Evolutionary conservation across 805 yeast species (phyloP).

Genomic region (Citeromyces matritensis): DNA sequence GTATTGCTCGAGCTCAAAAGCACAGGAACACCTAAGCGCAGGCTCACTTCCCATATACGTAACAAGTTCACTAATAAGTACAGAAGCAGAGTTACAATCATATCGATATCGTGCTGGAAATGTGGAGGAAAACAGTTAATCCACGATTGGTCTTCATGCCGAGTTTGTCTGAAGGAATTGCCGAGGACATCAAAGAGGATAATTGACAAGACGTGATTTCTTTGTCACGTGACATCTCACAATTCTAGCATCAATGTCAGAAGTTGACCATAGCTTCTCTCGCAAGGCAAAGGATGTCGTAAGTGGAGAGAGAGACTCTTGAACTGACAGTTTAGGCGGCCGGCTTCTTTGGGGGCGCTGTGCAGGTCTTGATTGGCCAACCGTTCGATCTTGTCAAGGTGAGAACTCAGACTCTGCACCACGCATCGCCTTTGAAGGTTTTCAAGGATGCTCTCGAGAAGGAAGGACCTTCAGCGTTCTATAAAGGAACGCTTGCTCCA

Average conservation of each 20-base stretch:
- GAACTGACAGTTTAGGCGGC: conserved; percentile 16
- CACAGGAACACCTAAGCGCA: too few relatives aligned
- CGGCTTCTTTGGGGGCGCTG: conserved; percentile 40
- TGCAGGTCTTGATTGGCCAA: conserved; percentile 42
- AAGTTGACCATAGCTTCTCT: conserved; percentile 16
- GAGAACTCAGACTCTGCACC: conserved; percentile 57
- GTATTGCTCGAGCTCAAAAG: too few relatives aligned
- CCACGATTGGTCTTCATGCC: too few relatives aligned
- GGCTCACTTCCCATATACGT: too few relatives aligned
- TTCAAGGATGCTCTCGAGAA: conserved; percentile 35
- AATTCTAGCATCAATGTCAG: conserved; percentile 3
- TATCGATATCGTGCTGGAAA: too few relatives aligned
- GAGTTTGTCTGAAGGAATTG: too few relatives aligned
- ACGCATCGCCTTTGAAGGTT: conserved; percentile 31
- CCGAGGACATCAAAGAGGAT: too few relatives aligned
- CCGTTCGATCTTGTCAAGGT: conserved; percentile 64
- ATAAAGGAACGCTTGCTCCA: conserved; percentile 91
- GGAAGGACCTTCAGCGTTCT: conserved; percentile 74
- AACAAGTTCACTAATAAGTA: too few relatives aligned
- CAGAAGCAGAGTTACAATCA: too few relatives aligned
- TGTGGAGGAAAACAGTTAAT: too few relatives aligned
- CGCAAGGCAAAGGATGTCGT: conserved; percentile 37
- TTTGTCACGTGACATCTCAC: conserved; percentile 10
- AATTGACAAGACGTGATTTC: too few relatives aligned
- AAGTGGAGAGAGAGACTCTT: conserved; percentile 5